Evolutionary conservation across 2,329 filamentous ascomycete species (phyloP).

Genomic region (Epichloe glyceriae): DNA sequence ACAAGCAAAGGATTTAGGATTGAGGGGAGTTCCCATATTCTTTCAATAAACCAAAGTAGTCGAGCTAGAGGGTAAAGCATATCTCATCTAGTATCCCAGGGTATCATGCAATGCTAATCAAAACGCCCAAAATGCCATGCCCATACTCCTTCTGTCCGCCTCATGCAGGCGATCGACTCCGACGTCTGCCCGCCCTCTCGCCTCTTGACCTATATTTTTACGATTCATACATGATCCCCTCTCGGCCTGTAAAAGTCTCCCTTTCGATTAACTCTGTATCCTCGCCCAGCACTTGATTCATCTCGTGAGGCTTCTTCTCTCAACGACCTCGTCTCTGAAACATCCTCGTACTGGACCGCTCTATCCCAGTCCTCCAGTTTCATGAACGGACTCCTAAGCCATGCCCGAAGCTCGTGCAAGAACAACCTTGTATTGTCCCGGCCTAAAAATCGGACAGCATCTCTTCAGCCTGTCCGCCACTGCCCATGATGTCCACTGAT

Average conservation of each 20-base stretch:
- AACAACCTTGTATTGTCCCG: constrained; percentile 61
- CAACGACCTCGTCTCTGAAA: not conserved
- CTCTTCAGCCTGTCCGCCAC: constrained; percentile 64
- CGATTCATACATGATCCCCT: no score
- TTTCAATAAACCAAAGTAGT: no score
- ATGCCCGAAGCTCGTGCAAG: constrained; percentile 72
- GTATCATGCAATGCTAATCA: not conserved
- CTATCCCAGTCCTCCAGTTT: constrained; percentile 68
- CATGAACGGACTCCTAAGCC: constrained; percentile 67
- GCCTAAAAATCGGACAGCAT: constrained; percentile 70
- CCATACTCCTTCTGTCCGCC: not conserved
- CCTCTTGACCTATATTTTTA: not conserved
- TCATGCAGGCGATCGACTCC: not conserved
- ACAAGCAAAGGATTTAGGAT: no score
- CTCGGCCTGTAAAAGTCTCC: constrained; percentile 18
- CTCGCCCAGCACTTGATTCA: not conserved
- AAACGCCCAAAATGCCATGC: not conserved
- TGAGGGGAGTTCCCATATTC: no score
- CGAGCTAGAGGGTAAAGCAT: not conserved
- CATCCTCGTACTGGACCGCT: constrained; percentile 53
- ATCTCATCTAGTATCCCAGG: not conserved
- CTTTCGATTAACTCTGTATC: not conserved
- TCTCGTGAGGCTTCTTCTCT: not conserved
- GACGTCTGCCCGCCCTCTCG: not conserved
- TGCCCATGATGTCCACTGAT: constrained; percentile 68